phyloP scores from a whole-genome alignment of 2,329 filamentous ascomycete species.

The Fusarium sambucinum region DNA sequence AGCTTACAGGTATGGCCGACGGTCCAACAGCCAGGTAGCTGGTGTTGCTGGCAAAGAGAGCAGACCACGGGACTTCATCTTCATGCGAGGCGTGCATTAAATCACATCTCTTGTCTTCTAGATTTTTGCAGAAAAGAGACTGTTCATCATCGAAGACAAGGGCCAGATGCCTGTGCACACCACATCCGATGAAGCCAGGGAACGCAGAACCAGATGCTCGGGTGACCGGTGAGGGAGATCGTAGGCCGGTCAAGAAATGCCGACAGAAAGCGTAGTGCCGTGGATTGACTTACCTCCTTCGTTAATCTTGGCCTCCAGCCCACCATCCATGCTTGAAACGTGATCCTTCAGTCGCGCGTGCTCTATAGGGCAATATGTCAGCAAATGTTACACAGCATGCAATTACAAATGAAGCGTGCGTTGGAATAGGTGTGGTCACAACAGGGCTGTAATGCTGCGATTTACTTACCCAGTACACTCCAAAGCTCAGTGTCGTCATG shows the following conservation, averaged over 20 bases:
- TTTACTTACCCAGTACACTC: constrained; percentile 84
- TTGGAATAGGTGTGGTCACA: constrained; percentile 10
- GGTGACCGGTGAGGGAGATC: constrained; percentile 31
- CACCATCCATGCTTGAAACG: constrained; percentile 85
- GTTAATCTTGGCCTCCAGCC: constrained; percentile 88
- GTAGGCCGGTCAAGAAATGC: constrained; percentile 37
- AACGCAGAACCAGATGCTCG: constrained; percentile 37
- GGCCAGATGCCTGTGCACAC: constrained; percentile 20
- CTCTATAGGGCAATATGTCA: constrained; percentile 63
- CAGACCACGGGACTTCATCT: constrained; percentile 50
- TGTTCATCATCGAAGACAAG: constrained; percentile 28
- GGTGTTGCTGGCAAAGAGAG: constrained; percentile 20
- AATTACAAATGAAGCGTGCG: constrained; percentile 29
- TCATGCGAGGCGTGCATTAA: constrained; percentile 55
- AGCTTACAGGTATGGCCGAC: constrained; percentile 7
- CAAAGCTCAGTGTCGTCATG: constrained; percentile 98
- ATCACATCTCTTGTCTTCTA: constrained; percentile 36
- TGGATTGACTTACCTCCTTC: constrained; percentile 82
- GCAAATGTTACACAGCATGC: constrained; percentile 37
- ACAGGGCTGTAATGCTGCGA: constrained; percentile 30
- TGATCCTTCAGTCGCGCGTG: constrained; percentile 95
- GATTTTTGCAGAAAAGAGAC: constrained; percentile 31
- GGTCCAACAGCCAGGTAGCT: constrained; percentile 8
- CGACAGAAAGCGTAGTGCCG: constrained; percentile 42
- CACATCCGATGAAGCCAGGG: constrained; percentile 27